Evolutionary conservation across 164 flowering plant species (phyloP).

Genomic region (Annona squamosa): DNA sequence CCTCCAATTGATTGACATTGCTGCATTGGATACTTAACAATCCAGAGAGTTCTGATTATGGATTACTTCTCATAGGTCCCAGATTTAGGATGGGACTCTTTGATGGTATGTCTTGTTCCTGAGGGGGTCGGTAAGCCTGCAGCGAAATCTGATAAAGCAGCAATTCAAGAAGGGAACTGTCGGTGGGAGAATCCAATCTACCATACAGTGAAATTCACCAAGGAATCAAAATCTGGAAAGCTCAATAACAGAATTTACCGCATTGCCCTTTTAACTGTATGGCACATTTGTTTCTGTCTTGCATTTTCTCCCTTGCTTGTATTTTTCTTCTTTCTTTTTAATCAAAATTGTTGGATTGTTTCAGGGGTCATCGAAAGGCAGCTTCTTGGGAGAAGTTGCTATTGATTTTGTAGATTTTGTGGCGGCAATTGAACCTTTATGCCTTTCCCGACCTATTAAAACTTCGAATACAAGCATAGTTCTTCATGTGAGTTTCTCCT

Average conservation of each 20-base stretch:
- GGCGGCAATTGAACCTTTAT: conserved; percentile 47
- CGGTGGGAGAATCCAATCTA: conserved; percentile 71
- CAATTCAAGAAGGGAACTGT: conserved; percentile 55
- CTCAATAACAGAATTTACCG: conserved; percentile 52
- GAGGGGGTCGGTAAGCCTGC: conserved; percentile 72
- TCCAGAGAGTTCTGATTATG: not conserved
- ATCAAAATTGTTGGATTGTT: conserved; percentile 9
- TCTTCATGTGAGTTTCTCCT: conserved; percentile 57
- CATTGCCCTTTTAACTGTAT: conserved; percentile 58
- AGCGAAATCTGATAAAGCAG: conserved; percentile 51
- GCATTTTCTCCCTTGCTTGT: not conserved
- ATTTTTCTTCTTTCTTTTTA: not conserved
- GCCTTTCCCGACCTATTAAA: conserved; percentile 57
- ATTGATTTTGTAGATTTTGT: conserved; percentile 70
- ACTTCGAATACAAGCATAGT: conserved; percentile 46
- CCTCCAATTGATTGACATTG: too few relatives aligned
- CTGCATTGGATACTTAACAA: not conserved
- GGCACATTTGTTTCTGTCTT: conserved; percentile 5
- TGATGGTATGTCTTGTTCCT: conserved; percentile 67
- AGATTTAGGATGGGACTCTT: conserved; percentile 41
- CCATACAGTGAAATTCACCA: conserved; percentile 60
- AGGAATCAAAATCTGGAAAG: conserved; percentile 72
- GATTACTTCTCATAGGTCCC: conserved; percentile 40
- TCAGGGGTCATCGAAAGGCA: conserved; percentile 81
- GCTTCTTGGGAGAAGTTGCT: conserved; percentile 65